Percentiles rank a stretch among this genome's conserved stretches.
Conservation (phyloP, 73 alveolate genomes). For the Durusdinium trenchii region DNA sequence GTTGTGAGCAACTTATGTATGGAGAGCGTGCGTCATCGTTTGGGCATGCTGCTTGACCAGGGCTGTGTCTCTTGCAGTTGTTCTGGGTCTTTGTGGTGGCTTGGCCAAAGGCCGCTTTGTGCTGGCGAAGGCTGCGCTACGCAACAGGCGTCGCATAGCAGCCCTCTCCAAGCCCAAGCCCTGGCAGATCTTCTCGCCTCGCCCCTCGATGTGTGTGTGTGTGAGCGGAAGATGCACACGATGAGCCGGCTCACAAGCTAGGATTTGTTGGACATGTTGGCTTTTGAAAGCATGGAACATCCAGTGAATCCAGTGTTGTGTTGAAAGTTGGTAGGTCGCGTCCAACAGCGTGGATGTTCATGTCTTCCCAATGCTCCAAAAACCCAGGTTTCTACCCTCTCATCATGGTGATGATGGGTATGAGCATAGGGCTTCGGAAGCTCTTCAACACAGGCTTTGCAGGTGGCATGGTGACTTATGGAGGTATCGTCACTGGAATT, state of each 20-base stretch:
- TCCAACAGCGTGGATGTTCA: too few relatives aligned
- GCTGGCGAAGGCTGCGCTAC: slow-evolving; percentile 60
- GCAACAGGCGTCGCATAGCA: slow-evolving; percentile 62
- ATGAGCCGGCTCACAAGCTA: too few relatives aligned
- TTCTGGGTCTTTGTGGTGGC: slow-evolving; percentile 58
- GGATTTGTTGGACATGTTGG: too few relatives aligned
- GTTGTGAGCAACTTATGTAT: background rate
- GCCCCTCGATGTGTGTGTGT: too few relatives aligned
- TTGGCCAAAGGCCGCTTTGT: slow-evolving; percentile 89
- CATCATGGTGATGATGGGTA: slow-evolving; percentile 68
- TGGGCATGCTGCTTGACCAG: background rate
- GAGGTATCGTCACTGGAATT: slow-evolving; percentile 74
- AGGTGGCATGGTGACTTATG: slow-evolving; percentile 91
- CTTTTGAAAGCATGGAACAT: too few relatives aligned
- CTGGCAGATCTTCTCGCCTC: slow-evolving; percentile 81
- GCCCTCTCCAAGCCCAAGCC: slow-evolving; percentile 8
- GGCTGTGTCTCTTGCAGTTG: background rate
- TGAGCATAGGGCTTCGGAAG: slow-evolving; percentile 48
- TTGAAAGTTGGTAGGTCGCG: too few relatives aligned
- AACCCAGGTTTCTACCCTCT: slow-evolving; percentile 64
- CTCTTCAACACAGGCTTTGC: slow-evolving; percentile 69
- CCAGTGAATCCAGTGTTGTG: too few relatives aligned
- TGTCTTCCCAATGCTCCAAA: background rate
- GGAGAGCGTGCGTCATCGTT: background rate
- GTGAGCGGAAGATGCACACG: too few relatives aligned